Evolutionary conservation across 257 asterid genomes (phyloP).

Genomic region (Capsicum rhomboideum): DNA sequence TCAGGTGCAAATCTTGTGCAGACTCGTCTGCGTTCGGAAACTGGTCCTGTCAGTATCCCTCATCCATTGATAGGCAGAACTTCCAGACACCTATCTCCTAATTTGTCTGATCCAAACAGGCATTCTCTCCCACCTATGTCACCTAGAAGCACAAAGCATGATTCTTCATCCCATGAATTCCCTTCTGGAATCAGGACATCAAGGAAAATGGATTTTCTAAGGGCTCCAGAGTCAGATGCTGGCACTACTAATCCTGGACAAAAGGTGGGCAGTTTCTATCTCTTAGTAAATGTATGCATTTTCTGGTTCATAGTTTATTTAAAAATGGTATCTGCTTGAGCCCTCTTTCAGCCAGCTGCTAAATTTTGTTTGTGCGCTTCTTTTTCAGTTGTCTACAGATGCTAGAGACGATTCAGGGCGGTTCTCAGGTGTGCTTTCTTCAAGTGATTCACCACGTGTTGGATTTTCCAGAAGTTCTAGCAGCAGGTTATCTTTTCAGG

Average conservation of each 20-base stretch:
- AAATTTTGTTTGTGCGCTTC: conserved; percentile 2
- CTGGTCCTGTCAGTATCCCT: conserved; percentile 88
- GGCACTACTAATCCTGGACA: conserved; percentile 47
- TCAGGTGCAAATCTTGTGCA: conserved; percentile 32
- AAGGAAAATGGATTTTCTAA: conserved; percentile 55
- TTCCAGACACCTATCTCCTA: conserved; percentile 69
- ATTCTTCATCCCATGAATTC: conserved; percentile 74
- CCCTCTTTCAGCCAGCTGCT: not conserved
- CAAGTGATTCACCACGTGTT: conserved; percentile 86
- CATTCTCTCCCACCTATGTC: conserved; percentile 83
- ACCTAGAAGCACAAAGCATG: conserved; percentile 56
- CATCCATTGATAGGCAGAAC: conserved; percentile 69
- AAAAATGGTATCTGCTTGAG: not conserved
- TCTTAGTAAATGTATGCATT: not conserved
- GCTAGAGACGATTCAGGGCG: conserved; percentile 88
- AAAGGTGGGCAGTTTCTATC: conserved; percentile 36
- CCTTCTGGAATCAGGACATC: conserved; percentile 54
- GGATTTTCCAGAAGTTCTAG: conserved; percentile 87
- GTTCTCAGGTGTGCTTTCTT: conserved; percentile 79
- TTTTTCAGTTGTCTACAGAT: conserved; percentile 59
- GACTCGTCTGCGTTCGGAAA: conserved; percentile 48
- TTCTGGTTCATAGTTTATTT: not conserved
- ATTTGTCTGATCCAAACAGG: conserved; percentile 79
- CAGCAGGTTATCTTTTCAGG: conserved; percentile 90
- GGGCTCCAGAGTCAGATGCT: conserved; percentile 48